phyloP scores from a whole-genome alignment of 345 rosid species.

The Passiflora organensis region DNA sequence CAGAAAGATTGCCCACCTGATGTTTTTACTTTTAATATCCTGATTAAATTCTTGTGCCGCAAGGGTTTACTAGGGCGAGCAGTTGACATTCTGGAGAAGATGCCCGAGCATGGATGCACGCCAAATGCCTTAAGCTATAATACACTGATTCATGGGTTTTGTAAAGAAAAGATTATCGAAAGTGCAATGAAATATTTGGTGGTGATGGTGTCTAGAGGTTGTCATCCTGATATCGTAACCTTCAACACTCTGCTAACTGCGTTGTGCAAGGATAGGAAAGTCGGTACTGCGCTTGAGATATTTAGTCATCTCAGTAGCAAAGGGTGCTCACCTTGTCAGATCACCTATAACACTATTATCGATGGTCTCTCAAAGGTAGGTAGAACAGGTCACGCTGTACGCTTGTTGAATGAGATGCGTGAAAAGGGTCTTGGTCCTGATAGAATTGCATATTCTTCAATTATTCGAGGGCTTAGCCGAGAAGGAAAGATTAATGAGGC shows the following conservation, averaged over 20 bases:
- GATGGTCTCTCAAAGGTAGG: slow-evolving; percentile 61
- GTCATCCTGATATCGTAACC: slow-evolving; percentile 67
- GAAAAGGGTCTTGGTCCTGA: slow-evolving; percentile 56
- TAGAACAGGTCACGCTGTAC: slow-evolving; percentile 45
- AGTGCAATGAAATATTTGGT: slow-evolving; percentile 60
- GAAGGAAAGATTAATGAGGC: slow-evolving; percentile 47
- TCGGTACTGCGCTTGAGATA: slow-evolving; percentile 55
- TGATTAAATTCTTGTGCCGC: too few species aligned
- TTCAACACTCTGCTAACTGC: slow-evolving; percentile 67
- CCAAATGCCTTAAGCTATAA: slow-evolving; percentile 77
- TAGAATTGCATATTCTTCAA: slow-evolving; percentile 61
- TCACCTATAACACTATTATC: slow-evolving; percentile 65
- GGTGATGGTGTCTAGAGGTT: slow-evolving; percentile 50
- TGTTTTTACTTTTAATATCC: too few species aligned
- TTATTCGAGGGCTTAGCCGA: slow-evolving; percentile 64
- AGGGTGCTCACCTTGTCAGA: slow-evolving; percentile 54
- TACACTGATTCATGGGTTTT: slow-evolving; percentile 70
- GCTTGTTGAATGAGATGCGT: slow-evolving; percentile 47
- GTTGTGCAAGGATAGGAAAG: slow-evolving; percentile 63
- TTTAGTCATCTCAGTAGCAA: slow-evolving; percentile 38
- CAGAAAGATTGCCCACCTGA: too few species aligned
- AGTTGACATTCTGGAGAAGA: slow-evolving; percentile 55
- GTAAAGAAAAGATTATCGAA: slow-evolving; percentile 57
- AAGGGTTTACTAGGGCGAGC: slow-evolving; percentile 51
- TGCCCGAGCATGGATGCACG: slow-evolving; percentile 43